Evolutionary conservation across 164 flowering plant genomes (phyloP), one percentile per base, ranked within the genome.

Genomic region (Piper longum): DNA sequence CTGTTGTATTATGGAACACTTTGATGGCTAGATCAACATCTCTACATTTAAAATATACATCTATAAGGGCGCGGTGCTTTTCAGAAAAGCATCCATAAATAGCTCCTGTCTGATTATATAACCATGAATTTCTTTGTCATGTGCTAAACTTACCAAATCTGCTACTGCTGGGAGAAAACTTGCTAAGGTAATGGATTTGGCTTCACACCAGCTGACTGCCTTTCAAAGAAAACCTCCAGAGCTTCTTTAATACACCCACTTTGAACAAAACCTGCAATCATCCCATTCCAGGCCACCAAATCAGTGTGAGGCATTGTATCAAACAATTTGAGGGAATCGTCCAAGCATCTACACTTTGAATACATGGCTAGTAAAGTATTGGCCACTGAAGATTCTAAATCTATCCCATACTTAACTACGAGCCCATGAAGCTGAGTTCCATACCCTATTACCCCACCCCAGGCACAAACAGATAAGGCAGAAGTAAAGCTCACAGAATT

Each of bases 61-160:
- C 93, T 43, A 89, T 81, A 54, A 92, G 84, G 4, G 98, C 93
- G 73, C 83, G 4, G 98, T 91, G 73, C 83, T 85, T 72, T 76
- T 82, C 69, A 89, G 63, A 74, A 79, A 85, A 40, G 75, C 75
- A 73, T 88, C 93, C 72, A 81, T 56, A 54, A 41, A 44, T 54
- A 88, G 78, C 57, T 78, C 75, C 54, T 80, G 74, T 71, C 93
- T 76, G 17, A 84, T 41, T 60, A 85, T 79, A 66, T 82, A 86
- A 59, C 88, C 73, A 68, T 86, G 89, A 64, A 85, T 77, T 71
- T 83, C 89, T 75, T 82, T 87, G 58, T 84, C 84, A 43, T 73
- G 81, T 57, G 66, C 72, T 57, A 80, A 67, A 65, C 65, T 65
- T 12, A 72, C 70, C 7, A 62, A 66, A 57, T 78, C 81, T 65